phyloP scores from a whole-genome alignment of 441 rosid species.

The Omphalea diandra region DNA sequence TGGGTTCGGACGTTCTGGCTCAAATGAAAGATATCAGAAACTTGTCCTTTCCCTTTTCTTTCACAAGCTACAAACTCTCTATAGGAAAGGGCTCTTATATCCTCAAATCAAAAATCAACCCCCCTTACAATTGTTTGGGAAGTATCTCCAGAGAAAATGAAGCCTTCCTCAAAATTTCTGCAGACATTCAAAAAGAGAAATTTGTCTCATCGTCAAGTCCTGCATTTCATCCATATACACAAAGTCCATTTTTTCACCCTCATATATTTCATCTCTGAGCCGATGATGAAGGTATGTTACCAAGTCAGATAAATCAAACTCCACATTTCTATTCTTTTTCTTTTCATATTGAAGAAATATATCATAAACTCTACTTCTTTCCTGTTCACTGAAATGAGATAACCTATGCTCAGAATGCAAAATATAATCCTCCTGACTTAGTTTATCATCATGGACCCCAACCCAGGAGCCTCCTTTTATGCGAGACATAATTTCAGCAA shows the following conservation, averaged over 20 bases:
- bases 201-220: constrained; percentile 61
- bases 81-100: constrained; percentile 35
- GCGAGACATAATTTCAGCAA: constrained; percentile 53
- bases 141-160: constrained; percentile 54
- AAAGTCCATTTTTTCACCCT: constrained; percentile 39
- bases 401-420: constrained; percentile 31
- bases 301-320: constrained; percentile 55
- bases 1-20: constrained; percentile 63
- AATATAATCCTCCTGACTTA: constrained; percentile 36
- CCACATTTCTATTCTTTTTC: constrained; percentile 42
- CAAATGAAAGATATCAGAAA: constrained; percentile 41
- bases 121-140: constrained; percentile 50
- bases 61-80: constrained; percentile 36
- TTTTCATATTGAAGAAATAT: constrained; percentile 45
- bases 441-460: constrained; percentile 32
- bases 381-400: constrained; percentile 32
- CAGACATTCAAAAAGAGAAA: constrained; percentile 50
- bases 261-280: constrained; percentile 27
- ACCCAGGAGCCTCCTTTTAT: constrained; percentile 50
- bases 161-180: constrained; percentile 45
- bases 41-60: constrained; percentile 37
- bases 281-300: constrained; percentile 52
- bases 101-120: constrained; percentile 37
- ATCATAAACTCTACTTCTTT: constrained; percentile 39
- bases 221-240: constrained; percentile 67